Base-by-base conservation (phyloP, 208 protist genomes). In the Herpetomonas samuelpessoai region DNA sequence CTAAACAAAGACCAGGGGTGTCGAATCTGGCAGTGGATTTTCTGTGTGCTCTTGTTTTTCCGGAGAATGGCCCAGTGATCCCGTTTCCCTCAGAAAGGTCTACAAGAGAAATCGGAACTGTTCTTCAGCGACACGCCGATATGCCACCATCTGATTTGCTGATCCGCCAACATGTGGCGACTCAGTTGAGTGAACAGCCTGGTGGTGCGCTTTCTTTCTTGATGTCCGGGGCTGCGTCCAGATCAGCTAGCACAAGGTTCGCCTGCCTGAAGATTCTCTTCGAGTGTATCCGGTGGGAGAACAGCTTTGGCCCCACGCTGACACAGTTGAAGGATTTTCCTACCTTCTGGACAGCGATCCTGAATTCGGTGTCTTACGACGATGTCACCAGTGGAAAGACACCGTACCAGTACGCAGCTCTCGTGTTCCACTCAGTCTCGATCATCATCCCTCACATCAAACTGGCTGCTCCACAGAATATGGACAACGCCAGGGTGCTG, bases 401-500 rank as follows among this genome's bases (percentile, higher is more conserved):
- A 1, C 75, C 66, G 57, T 71, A 83, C 64, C 70, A 83, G 47
- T 83, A 90, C 57, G 79, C 76, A 3, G 82, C 80, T 26, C 53
- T 91, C 21, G 74, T 83, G 28, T 86, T 95, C 71, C 77, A 91
- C 69, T 80, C 85, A 14, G 86, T 86, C 22, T 74, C 83, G 18
- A 79, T 84, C 24, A 29, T 92, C 21, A 78, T 95, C 45, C 86
- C 89, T 0, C 89, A 92, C 56, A 91, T 95, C 52, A 95, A 95
- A 59, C 68, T 95, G 10, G 86, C 79, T 24, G 76, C 85, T 10
- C 84, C 89, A 14, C 86, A 93, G 62, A 72, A 88, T 56, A 87
- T 93, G 56, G 86, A 95, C 55, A 58, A 71, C 25, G 54, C 74
- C 51, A 83, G 76, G 48, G 74, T 95, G 22, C 71, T 79, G 30